Percentiles rank a stretch among this genome's conserved stretches.
Conservation (phyloP, 192 early-diverging fungal species). For the Dimargaris cristalligena region DNA sequence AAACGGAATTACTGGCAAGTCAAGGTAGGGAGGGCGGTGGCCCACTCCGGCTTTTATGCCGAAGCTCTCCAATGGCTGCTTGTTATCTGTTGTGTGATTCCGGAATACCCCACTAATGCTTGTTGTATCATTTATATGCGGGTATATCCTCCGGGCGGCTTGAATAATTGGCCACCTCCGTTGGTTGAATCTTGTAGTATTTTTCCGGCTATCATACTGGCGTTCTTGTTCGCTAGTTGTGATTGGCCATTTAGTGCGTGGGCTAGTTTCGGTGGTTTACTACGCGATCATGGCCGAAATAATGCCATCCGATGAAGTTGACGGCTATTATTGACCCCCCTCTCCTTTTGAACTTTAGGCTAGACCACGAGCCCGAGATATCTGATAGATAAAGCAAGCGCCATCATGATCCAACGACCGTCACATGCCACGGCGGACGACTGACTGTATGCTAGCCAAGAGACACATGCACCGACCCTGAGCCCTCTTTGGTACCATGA, state of each 20-base stretch:
- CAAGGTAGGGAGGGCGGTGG: too few species aligned
- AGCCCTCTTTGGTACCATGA: too few species aligned
- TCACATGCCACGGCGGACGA: too few species aligned
- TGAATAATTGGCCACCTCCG: slow-evolving; percentile 27
- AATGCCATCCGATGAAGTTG: not conserved
- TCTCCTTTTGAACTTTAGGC: too few species aligned
- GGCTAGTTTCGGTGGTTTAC: not conserved
- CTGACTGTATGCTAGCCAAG: too few species aligned
- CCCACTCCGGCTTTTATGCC: too few species aligned
- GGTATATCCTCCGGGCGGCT: slow-evolving; percentile 14
- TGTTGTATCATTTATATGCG: not conserved
- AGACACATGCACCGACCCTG: too few species aligned
- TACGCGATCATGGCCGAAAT: not conserved
- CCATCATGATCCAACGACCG: too few species aligned
- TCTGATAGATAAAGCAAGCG: too few species aligned
- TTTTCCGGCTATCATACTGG: not conserved
- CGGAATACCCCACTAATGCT: not conserved
- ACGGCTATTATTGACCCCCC: too few species aligned
- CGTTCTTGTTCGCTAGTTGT: not conserved
- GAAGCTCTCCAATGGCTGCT: not conserved
- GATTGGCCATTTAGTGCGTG: not conserved
- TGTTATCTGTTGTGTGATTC: not conserved
- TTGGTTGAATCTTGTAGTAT: not conserved
- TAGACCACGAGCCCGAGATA: too few species aligned
- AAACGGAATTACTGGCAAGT: too few species aligned